Evolutionary conservation across 176 grass and related monocot genomes (phyloP).

Genomic region (Oryza meyeriana): DNA sequence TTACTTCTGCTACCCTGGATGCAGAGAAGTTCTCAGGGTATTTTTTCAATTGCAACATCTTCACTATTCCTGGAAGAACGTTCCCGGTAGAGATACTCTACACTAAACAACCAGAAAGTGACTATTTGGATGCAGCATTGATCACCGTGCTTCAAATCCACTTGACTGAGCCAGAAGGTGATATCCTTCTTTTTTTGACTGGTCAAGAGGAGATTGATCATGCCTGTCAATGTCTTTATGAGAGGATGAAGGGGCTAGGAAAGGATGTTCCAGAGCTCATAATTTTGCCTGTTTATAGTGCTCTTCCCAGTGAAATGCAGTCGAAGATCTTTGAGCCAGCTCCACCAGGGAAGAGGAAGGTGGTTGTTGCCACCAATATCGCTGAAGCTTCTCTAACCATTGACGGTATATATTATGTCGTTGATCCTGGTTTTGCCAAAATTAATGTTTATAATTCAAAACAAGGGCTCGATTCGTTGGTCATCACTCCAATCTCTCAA

Average conservation of each 20-base stretch:
- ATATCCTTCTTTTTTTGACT: slow-evolving; percentile 83
- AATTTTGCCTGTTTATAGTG: slow-evolving; percentile 93
- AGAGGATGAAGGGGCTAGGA: slow-evolving; percentile 90
- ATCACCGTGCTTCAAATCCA: slow-evolving; percentile 94
- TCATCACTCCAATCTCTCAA: slow-evolving; percentile 96
- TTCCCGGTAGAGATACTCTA: slow-evolving; percentile 97
- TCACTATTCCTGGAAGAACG: slow-evolving; percentile 95
- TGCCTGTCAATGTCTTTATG: slow-evolving; percentile 86
- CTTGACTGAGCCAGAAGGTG: slow-evolving; percentile 91
- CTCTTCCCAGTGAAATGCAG: slow-evolving; percentile 97
- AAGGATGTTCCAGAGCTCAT: slow-evolving; percentile 92
- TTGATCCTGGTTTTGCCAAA: slow-evolving; percentile 94
- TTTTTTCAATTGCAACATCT: slow-evolving; percentile 96
- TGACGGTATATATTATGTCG: slow-evolving; percentile 95
- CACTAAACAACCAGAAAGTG: slow-evolving; percentile 86
- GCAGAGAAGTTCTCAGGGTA: slow-evolving; percentile 98
- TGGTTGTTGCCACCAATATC: slow-evolving; percentile 94
- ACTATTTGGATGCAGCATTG: slow-evolving; percentile 89
- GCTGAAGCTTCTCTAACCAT: slow-evolving; percentile 95
- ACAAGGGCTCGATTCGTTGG: slow-evolving; percentile 82
- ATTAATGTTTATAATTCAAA: slow-evolving; percentile 95
- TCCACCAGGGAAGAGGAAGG: slow-evolving; percentile 93
- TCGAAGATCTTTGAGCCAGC: slow-evolving; percentile 93
- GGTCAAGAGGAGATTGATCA: slow-evolving; percentile 97
- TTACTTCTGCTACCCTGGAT: slow-evolving; percentile 94